Evolutionary conservation across 2,329 filamentous ascomycete species (phyloP).

Genomic region (Epichloe scottii): DNA sequence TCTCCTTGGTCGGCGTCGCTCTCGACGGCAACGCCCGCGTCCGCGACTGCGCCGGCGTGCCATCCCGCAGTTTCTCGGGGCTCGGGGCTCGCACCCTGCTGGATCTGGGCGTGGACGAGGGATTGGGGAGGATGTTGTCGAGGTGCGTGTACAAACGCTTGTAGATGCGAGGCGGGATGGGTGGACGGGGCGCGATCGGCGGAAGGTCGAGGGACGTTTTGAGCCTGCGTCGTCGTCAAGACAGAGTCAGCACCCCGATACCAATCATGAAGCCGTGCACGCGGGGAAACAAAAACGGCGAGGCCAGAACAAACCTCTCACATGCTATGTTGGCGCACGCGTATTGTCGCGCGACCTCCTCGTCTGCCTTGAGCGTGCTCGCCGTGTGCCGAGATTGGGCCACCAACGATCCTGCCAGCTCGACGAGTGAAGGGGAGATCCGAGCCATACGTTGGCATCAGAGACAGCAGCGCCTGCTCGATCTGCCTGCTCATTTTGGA

Average conservation of each 20-base stretch:
- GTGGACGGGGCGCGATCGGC: slow-evolving; percentile 60
- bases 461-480: slow-evolving; percentile 58
- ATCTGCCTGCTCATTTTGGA: slow-evolving; percentile 57
- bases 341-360: slow-evolving; percentile 76
- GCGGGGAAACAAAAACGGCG: neutral
- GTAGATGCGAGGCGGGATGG: slow-evolving; percentile 69
- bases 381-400: slow-evolving; percentile 71
- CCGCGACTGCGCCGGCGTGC: slow-evolving; percentile 14
- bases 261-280: slow-evolving; percentile 6
- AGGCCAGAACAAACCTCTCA: slow-evolving; percentile 44
- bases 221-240: slow-evolving; percentile 36
- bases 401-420: slow-evolving; percentile 60
- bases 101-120: slow-evolving; percentile 20
- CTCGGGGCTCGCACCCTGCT: slow-evolving; percentile 21
- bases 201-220: slow-evolving; percentile 68
- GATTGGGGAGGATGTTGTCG: slow-evolving; percentile 51
- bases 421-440: slow-evolving; percentile 59
- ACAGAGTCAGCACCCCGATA: too few species aligned
- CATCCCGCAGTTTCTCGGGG: slow-evolving; percentile 17
- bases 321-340: slow-evolving; percentile 85
- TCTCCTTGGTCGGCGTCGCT: slow-evolving; percentile 34
- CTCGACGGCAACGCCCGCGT: slow-evolving; percentile 25
- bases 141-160: slow-evolving; percentile 73
- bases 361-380: slow-evolving; percentile 66
- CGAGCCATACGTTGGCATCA: slow-evolving; percentile 61